These are phyloP conservation scores for Solanum phureja DNA, from an alignment of 257 asterid species.

Conservation along the genomic window DNA sequence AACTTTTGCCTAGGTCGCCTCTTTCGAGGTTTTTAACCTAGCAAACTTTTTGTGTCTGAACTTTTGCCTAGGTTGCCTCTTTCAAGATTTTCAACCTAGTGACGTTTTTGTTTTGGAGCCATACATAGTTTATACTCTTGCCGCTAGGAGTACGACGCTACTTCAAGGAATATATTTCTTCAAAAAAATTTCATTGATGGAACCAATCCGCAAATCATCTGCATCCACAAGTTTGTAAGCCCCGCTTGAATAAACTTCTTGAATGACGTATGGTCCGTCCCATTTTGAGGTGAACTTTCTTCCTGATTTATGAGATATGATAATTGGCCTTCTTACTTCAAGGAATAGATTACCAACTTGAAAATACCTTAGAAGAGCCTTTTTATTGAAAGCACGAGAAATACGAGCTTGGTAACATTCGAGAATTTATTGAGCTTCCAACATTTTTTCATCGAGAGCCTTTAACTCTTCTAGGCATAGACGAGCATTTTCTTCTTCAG, in stretches of 20 bases:
- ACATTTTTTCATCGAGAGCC: not conserved
- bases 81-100: too few relatives aligned
- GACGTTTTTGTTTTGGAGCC: not conserved
- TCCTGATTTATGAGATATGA: not conserved
- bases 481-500: not conserved
- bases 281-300: not conserved
- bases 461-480: not conserved
- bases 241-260: not conserved
- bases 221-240: not conserved
- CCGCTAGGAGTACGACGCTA: not conserved
- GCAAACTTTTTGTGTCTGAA: not conserved
- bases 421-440: not conserved
- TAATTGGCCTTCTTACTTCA: not conserved
- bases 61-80: too few relatives aligned
- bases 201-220: not conserved
- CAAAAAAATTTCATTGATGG: not conserved
- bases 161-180: not conserved
- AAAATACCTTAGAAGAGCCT: not conserved
- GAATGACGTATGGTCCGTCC: not conserved
- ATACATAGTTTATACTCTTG: not conserved
- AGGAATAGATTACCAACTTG: not conserved
- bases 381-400: not conserved
- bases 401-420: not conserved
- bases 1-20: too few relatives aligned
- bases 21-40: too few relatives aligned